Evolutionary conservation across 2,329 filamentous ascomycete genomes (phyloP).

Genomic region (Boeremia exigua): DNA sequence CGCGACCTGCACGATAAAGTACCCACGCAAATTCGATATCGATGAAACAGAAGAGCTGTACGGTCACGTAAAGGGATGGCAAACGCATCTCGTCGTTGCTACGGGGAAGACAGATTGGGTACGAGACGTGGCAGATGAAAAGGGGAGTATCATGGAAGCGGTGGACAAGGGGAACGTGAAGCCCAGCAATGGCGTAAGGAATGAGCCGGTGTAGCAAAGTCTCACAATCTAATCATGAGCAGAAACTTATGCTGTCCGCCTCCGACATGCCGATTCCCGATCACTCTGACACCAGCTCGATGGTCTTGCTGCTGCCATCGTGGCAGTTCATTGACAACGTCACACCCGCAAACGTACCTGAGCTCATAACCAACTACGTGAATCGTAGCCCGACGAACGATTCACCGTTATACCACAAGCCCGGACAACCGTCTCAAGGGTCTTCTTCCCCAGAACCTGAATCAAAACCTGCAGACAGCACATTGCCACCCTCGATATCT

Average conservation of each 20-base stretch:
- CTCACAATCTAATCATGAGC: background rate
- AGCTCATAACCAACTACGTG: constrained; percentile 74
- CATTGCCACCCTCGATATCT: constrained; percentile 36
- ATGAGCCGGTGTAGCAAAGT: no score
- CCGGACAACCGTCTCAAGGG: background rate
- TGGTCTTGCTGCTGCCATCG: constrained; percentile 81
- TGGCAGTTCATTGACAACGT: constrained; percentile 86
- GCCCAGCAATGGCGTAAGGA: constrained; percentile 72
- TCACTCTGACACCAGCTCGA: constrained; percentile 69
- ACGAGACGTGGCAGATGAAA: constrained; percentile 81
- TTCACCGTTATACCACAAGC: constrained; percentile 58
- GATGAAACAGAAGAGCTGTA: constrained; percentile 82
- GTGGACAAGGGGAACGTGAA: constrained; percentile 59
- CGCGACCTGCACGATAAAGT: constrained; percentile 76
- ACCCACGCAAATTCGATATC: constrained; percentile 75
- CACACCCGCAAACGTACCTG: constrained; percentile 73
- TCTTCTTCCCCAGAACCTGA: constrained; percentile 21
- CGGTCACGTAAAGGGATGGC: constrained; percentile 84
- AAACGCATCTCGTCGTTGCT: constrained; percentile 86
- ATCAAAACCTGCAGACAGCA: constrained; percentile 24
- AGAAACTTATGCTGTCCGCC: constrained; percentile 89
- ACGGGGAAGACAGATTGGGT: constrained; percentile 98
- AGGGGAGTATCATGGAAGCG: constrained; percentile 65
- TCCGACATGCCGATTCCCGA: constrained; percentile 85
- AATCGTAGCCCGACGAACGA: constrained; percentile 76